phyloP scores from a whole-genome alignment of 176 grass and related monocot species.

The Hyparrhenia diplandra region DNA sequence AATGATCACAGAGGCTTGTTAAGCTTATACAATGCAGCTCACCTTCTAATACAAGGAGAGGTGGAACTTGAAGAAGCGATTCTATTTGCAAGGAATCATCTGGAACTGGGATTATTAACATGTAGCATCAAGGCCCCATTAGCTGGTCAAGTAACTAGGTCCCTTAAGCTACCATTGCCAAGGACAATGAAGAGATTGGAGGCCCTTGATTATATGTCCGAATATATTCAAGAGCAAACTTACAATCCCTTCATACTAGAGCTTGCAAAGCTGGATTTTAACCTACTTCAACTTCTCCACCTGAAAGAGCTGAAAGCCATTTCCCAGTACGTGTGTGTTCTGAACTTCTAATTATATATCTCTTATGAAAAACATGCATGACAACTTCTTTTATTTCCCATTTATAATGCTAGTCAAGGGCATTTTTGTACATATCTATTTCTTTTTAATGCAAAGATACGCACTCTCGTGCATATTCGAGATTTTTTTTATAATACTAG shows the following conservation, averaged over 20 bases:
- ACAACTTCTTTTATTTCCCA: no score
- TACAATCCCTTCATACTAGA: slow-evolving; percentile 8
- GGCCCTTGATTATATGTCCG: not conserved
- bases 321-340: not conserved
- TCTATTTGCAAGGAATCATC: not conserved
- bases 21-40: no score
- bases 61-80: slow-evolving; percentile 15
- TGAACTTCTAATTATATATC: not conserved
- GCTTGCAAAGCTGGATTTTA: slow-evolving; percentile 28
- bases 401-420: no score
- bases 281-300: slow-evolving; percentile 22
- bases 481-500: no score
- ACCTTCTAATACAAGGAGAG: not conserved
- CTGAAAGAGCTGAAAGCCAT: slow-evolving; percentile 14
- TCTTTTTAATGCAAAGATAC: no score
- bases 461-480: no score
- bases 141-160: slow-evolving; percentile 1
- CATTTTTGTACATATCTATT: no score
- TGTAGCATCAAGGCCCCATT: not conserved
- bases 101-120: not conserved
- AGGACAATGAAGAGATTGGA: slow-evolving; percentile 25
- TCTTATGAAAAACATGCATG: not conserved
- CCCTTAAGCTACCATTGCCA: slow-evolving; percentile 16
- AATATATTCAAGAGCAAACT: slow-evolving; percentile 3
- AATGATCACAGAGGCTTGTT: no score